phyloP scores from a whole-genome alignment of 2,329 filamentous ascomycete species.

The Monilinia fructigena region DNA sequence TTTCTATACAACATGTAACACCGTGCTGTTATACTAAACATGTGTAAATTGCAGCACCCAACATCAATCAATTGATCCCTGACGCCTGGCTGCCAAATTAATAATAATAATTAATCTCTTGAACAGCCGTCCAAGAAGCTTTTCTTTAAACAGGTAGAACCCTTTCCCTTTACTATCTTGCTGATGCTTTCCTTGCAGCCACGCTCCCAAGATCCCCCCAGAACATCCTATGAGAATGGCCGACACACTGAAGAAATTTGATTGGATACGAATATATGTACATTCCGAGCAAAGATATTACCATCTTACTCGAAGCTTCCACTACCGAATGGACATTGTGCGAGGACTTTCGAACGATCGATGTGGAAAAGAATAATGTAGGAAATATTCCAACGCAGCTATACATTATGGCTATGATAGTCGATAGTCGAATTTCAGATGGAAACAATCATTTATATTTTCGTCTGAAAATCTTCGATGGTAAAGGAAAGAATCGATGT shows the following conservation, averaged over 20 bases:
- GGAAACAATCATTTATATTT: constrained; percentile 23
- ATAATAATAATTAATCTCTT: not conserved
- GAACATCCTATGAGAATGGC: constrained; percentile 17
- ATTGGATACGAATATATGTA: constrained; percentile 11
- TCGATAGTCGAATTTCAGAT: not conserved
- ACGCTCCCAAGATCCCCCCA: constrained; percentile 6
- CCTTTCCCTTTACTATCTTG: constrained; percentile 10
- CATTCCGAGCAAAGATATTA: constrained; percentile 13
- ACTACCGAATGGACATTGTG: constrained; percentile 2
- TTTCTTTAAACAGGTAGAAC: constrained; percentile 5
- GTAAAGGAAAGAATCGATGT: not conserved
- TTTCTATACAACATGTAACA: constrained; percentile 13
- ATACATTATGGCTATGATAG: constrained; percentile 19
- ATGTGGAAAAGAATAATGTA: constrained; percentile 1
- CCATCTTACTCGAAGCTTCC: constrained; percentile 16
- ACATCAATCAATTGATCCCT: not conserved
- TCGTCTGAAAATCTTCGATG: constrained; percentile 21
- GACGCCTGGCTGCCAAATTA: constrained; percentile 10
- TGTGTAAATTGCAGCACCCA: not conserved
- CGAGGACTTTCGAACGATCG: constrained; percentile 12
- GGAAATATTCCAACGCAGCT: constrained; percentile 13
- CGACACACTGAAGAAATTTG: not conserved
- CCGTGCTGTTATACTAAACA: not conserved
- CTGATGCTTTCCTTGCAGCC: constrained; percentile 11
- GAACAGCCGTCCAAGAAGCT: not conserved